Base-by-base conservation (phyloP, 129 eudicot genomes). In the Ambrosia artemisiifolia region DNA sequence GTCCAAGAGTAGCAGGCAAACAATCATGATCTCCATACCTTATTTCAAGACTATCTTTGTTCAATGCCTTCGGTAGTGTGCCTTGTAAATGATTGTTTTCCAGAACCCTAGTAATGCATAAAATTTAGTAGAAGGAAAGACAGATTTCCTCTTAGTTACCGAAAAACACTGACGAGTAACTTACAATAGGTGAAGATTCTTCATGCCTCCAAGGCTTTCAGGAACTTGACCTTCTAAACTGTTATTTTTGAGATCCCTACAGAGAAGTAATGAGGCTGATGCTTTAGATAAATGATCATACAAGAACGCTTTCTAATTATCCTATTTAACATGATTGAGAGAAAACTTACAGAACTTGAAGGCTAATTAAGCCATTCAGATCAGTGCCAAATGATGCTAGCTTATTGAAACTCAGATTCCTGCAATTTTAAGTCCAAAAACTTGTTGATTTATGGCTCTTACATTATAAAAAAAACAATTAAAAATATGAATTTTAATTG, bases 21-120 rank as follows among this genome's bases (percentile, higher is more conserved):
- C 7, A 42, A 42, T 56, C 36, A 43, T 10, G 42, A 47, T n/a
- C 11, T 47, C 13, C 65, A 55, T 83, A 89, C 98, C 92, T 82
- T 71, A 93, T 78, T 75, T 87, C 85, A 64, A 93, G 81, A 61
- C 83, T 75, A 33, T 78, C 84, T 78, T 79, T 81, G 80, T 89
- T 74, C 82, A 93, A 71, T 62, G 88, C 80, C 48, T 74, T 85
- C 8, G 98, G 98, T 54, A 93, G 90, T 46, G 86, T 77, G 68
- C 98, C 98, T 76, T 78, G 88, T 73, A 93, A 67, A 43, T 83
- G 83, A 67, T 93, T 93, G 75, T 93, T 87, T 84, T 93, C 96
- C 79, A 93, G 77, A 75, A 79, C 88, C 87, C 98, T 93, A 83
- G 43, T 35, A 65, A 75, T 12, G 8, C 14, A 18, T 11, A 46